A percentile compares a stretch with the other conserved stretches of the same genome.
These are phyloP conservation scores for Boletus barrowsii DNA, from an alignment of 768 basidiomycete genomes.

Conservation along the genomic window DNA sequence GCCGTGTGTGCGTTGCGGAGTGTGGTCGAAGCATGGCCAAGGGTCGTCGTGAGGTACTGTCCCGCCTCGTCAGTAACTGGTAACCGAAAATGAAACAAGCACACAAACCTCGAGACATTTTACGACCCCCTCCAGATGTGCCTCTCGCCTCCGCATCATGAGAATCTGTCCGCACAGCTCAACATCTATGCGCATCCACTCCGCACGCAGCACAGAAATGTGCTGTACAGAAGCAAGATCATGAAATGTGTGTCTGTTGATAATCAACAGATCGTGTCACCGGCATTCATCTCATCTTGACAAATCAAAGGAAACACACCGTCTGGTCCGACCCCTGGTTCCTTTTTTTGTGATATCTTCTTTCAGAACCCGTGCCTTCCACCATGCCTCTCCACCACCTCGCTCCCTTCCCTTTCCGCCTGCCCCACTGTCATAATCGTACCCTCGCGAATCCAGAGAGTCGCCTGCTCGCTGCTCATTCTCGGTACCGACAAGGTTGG, in stretches of 20 bases:
- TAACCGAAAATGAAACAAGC: constrained; percentile 6
- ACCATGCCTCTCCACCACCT: constrained; percentile 15
- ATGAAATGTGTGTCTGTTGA: constrained; percentile 64
- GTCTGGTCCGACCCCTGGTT: constrained; percentile 28
- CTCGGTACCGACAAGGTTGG: constrained; percentile 19
- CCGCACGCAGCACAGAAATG: constrained; percentile 48
- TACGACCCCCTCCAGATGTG: constrained; percentile 63
- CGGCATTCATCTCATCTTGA: neutral
- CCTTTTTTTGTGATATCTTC: constrained; percentile 10
- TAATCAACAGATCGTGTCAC: neutral
- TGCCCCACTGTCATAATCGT: neutral
- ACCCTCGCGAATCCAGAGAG: neutral
- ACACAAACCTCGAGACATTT: constrained; percentile 51
- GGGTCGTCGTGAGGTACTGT: constrained; percentile 49
- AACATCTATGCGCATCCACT: constrained; percentile 76
- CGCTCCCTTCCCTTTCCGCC: constrained; percentile 28
- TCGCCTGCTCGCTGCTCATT: constrained; percentile 13
- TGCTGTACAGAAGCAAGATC: constrained; percentile 51
- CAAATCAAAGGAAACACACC: constrained; percentile 6
- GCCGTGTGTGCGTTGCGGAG: constrained; percentile 59
- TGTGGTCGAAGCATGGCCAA: constrained; percentile 51
- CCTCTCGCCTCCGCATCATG: constrained; percentile 63
- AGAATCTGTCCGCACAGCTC: constrained; percentile 74
- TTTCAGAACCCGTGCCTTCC: constrained; percentile 17
- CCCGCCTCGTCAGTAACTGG: constrained; percentile 1